These are phyloP conservation scores for Penicillium canescens DNA, from an alignment of 495 filamentous ascomycete genomes.

Conservation along the genomic window DNA sequence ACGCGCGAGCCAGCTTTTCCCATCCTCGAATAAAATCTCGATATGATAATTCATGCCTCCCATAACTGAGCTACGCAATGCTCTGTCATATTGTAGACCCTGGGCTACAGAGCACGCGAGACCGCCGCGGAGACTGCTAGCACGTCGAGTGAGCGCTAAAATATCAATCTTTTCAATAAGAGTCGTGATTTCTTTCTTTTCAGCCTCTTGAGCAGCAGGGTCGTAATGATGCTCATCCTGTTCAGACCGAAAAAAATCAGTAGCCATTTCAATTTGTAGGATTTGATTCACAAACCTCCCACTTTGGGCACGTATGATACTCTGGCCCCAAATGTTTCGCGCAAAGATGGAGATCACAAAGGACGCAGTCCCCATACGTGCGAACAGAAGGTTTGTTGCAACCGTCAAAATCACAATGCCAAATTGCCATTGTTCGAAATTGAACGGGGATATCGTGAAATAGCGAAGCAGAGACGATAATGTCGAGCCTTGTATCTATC, in stretches of 20 bases:
- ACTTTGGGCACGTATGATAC: slow-evolving; percentile 34
- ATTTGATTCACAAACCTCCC: slow-evolving; percentile 30
- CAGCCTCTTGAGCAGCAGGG: slow-evolving; percentile 23
- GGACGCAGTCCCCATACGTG: slow-evolving; percentile 29
- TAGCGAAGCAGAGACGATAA: background rate
- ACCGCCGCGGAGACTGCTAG: slow-evolving; percentile 24
- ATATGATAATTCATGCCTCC: slow-evolving; percentile 38
- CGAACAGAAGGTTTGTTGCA: slow-evolving; percentile 32
- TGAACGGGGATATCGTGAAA: background rate
- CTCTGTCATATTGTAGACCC: slow-evolving; percentile 27
- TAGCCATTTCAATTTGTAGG: background rate
- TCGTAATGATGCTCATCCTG: slow-evolving; percentile 32
- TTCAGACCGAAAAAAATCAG: background rate
- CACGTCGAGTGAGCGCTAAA: slow-evolving; percentile 21
- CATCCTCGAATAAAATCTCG: slow-evolving; percentile 29
- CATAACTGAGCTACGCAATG: slow-evolving; percentile 31
- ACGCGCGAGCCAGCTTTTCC: slow-evolving; percentile 25
- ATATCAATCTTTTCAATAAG: slow-evolving; percentile 33
- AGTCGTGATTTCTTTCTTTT: slow-evolving; percentile 24
- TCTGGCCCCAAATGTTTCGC: slow-evolving; percentile 23
- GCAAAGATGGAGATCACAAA: slow-evolving; percentile 37
- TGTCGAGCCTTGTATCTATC: no score
- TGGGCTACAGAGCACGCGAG: slow-evolving; percentile 22
- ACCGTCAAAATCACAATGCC: slow-evolving; percentile 30
- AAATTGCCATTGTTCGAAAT: slow-evolving; percentile 16